Percentiles rank a stretch among this genome's conserved stretches.
Evolutionary conservation across 129 eudicot genomes (phyloP).

Genomic region (Flaveria bidentis): DNA sequence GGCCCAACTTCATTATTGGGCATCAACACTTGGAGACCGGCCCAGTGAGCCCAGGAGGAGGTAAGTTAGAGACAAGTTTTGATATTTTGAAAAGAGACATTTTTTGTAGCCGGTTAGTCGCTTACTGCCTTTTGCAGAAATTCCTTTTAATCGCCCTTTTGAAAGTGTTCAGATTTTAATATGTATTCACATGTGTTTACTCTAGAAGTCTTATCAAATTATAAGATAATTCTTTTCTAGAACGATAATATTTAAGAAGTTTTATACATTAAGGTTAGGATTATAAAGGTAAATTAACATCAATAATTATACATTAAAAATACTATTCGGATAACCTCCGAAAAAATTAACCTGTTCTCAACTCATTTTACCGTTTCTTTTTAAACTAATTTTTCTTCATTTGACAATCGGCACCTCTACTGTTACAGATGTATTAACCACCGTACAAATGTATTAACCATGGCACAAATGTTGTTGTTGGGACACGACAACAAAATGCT

Average conservation of each 20-base stretch:
- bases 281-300: too few species aligned
- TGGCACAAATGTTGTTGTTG: constrained; percentile 2
- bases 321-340: not conserved
- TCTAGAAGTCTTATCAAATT: constrained; percentile 21
- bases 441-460: not conserved
- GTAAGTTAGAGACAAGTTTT: constrained; percentile 30
- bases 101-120: too few species aligned
- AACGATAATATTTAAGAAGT: not conserved
- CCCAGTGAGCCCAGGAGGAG: constrained; percentile 73
- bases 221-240: constrained; percentile 57
- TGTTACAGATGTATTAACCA: not conserved
- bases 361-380: not conserved
- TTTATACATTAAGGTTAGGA: too few species aligned
- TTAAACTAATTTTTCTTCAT: not conserved
- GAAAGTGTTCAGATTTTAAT: too few species aligned
- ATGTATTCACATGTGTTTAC: too few species aligned
- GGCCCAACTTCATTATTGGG: constrained; percentile 78
- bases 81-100: constrained; percentile 39
- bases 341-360: not conserved
- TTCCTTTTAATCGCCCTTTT: too few species aligned
- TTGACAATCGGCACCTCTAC: not conserved
- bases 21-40: constrained; percentile 56
- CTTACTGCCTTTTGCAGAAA: too few species aligned
- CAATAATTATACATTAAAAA: not conserved
- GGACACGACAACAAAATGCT: not conserved